Base-by-base conservation (phyloP, 129 eudicot species). In the Tagetes erecta region DNA sequence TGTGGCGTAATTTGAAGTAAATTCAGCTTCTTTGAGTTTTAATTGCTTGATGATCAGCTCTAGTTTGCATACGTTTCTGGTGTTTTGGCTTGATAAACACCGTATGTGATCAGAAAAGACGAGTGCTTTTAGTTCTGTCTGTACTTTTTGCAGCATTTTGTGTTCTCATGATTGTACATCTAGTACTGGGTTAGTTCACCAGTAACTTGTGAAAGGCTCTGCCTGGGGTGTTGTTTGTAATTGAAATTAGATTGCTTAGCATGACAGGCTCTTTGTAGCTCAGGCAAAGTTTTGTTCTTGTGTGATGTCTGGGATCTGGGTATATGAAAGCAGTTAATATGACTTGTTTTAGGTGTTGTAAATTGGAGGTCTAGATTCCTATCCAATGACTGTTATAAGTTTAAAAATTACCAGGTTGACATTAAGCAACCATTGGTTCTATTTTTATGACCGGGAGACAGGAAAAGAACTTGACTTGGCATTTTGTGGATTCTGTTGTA, bases 1-100 rank as follows among this genome's bases (percentile, higher is more conserved):
- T 93, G 34, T 93, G 97, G 78, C 96, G 92, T 39, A 90, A 86
- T 81, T 93, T 93, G 71, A 93, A 97, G 98, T 93, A 41, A 20
- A n/a, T 70, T 53, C 38, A 8, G 37, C 44, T 68, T 64, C 3
- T 40, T 60, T 62, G 20, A 42, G 49, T 58, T 46, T 55, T 58
- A 11, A 36, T 55, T 76, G 37, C 9, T 44, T 8, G 47, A 33
- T 47, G 0, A 51, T 51, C 27, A 51, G 60, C 9, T 55, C 7
- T 5, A 20, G 6, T 55, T 55, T 55, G 35, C 36, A 1, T 27
- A 0, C 34, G 4, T 55, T 10, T 27, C 20, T 27, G 60, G 6
- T 20, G 60, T 14, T 20, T 53, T 47, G 50, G 41, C 37, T 64
- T 33, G 49, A 50, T 47, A 46, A 37, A 47, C 27, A 14, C 2